Conservation (phyloP, 1,284 basidiomycete species). For the Rhodotorula mucilaginosa region DNA sequence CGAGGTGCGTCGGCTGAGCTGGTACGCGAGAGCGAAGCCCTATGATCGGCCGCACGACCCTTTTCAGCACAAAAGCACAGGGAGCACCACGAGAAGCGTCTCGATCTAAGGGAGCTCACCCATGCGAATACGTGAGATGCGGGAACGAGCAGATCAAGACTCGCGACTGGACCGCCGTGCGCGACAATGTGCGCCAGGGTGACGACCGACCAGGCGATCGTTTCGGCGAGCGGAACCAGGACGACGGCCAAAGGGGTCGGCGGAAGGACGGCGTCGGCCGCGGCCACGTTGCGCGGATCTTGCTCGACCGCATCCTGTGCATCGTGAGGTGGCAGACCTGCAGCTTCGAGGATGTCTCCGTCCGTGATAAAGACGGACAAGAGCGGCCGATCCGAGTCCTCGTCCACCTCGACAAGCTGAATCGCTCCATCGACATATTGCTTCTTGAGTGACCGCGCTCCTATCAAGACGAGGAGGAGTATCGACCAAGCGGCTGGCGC, state of each 20-base stretch:
- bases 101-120: neutral
- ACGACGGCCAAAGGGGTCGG: slow-evolving; percentile 5
- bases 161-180: neutral
- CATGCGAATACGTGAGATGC: neutral
- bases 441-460: too few species aligned
- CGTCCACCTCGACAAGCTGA: neutral
- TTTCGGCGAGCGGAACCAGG: slow-evolving; percentile 14
- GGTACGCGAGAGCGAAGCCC: slow-evolving; percentile 3
- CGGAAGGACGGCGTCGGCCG: slow-evolving; percentile 1
- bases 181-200: neutral
- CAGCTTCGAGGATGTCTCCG: slow-evolving; percentile 14
- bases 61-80: neutral
- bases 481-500: slow-evolving; percentile 2
- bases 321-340: neutral
- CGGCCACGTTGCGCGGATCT: neutral
- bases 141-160: neutral
- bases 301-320: neutral
- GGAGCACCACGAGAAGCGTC: neutral
- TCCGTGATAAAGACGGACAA: slow-evolving; percentile 21
- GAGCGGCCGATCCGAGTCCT: neutral
- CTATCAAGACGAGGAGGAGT: neutral
- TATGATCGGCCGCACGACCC: neutral
- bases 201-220: slow-evolving; percentile 2
- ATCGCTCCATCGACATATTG: neutral
- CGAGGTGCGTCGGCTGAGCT: neutral